phyloP scores from a whole-genome alignment of 805 yeast genomes.

The Nematodospora valgi region DNA sequence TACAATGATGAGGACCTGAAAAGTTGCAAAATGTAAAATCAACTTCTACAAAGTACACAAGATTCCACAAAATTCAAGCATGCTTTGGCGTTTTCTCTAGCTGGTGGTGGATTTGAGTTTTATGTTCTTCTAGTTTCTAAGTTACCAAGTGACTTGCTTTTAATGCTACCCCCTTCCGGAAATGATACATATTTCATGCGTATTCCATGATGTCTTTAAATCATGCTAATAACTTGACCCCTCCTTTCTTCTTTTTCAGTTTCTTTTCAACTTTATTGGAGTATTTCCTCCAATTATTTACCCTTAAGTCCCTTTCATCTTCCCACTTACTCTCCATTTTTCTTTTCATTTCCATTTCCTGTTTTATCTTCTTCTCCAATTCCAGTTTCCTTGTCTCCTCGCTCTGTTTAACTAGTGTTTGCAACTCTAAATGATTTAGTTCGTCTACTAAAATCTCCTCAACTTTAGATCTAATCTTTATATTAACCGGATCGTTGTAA shows the following conservation, averaged over 20 bases:
- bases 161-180: no score
- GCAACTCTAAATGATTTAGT: conserved; percentile 24
- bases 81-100: no score
- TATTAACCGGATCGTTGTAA: conserved; percentile 23
- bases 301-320: conserved; percentile 53
- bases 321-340: conserved; percentile 56
- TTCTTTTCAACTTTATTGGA: conserved; percentile 42
- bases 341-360: conserved; percentile 39
- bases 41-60: no score
- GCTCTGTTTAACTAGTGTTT: conserved; percentile 22
- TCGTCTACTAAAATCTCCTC: conserved; percentile 43
- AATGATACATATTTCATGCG: no score
- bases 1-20: no score
- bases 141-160: no score
- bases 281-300: conserved; percentile 57
- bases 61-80: no score
- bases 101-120: no score
- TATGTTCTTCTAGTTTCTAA: no score
- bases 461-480: conserved; percentile 33
- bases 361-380: conserved; percentile 28
- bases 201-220: neutral
- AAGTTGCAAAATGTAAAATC: no score
- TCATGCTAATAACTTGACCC: conserved; percentile 34
- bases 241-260: conserved; percentile 38
- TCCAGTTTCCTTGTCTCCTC: conserved; percentile 23